A percentile compares a stretch with the other conserved stretches of the same genome.
These are phyloP conservation scores for Venturia nashicola DNA, from an alignment of 2,329 filamentous ascomycete species.

Conservation along the genomic window DNA sequence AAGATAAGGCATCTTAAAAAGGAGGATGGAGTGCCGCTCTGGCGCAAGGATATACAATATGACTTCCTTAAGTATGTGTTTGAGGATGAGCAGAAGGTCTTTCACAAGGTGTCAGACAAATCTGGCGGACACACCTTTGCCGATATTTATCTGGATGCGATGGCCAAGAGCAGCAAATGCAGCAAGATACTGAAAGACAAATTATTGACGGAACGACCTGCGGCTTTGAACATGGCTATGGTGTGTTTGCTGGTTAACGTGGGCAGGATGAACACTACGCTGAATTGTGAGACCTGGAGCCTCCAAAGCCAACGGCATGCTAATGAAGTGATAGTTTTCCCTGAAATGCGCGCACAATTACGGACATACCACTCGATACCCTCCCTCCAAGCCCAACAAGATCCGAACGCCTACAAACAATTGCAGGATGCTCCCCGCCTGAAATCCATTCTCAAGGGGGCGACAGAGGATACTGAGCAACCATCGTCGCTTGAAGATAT, in stretches of 20 bases:
- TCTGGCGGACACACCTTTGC: slow-evolving; percentile 69
- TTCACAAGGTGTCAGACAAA: slow-evolving; percentile 82
- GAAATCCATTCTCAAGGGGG: slow-evolving; percentile 95
- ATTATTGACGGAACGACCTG: slow-evolving; percentile 78
- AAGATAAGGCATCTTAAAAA: slow-evolving; percentile 83
- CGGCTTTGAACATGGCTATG: slow-evolving; percentile 98
- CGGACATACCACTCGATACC: slow-evolving; percentile 97
- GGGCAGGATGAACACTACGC: slow-evolving; percentile 94
- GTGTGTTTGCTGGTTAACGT: slow-evolving; percentile 95
- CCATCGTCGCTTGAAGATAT: slow-evolving; percentile 76
- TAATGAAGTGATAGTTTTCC: slow-evolving; percentile 59
- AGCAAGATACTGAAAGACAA: slow-evolving; percentile 98
- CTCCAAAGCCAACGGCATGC: slow-evolving; percentile 1
- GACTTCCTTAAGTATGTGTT: slow-evolving; percentile 75
- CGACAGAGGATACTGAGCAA: slow-evolving; percentile 80
- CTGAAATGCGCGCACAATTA: slow-evolving; percentile 95
- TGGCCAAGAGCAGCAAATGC: slow-evolving; percentile 97
- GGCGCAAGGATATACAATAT: slow-evolving; percentile 79
- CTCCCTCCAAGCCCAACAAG: slow-evolving; percentile 86
- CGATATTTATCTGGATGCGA: slow-evolving; percentile 95
- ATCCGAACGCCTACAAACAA: slow-evolving; percentile 94
- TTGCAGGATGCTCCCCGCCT: slow-evolving; percentile 90
- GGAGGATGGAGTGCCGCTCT: slow-evolving; percentile 75
- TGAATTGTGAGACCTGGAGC: slow-evolving; percentile 61
- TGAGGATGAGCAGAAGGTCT: slow-evolving; percentile 61